phyloP scores from a whole-genome alignment of 306 rosid species.

The Trifolium fragiferum region DNA sequence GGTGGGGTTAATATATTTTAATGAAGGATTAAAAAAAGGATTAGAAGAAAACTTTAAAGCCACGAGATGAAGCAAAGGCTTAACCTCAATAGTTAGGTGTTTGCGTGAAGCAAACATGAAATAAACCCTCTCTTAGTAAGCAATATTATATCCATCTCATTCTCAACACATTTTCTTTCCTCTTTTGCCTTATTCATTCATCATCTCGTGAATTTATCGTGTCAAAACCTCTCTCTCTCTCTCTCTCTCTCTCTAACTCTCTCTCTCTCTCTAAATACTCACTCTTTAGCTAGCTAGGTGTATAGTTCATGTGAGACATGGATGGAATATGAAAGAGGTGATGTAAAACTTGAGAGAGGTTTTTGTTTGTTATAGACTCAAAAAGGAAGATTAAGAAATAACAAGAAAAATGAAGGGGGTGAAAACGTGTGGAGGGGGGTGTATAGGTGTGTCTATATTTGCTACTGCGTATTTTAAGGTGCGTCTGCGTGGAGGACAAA shows the following conservation, averaged over 20 bases:
- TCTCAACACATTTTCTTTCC: conserved; percentile 37
- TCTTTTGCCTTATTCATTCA: conserved; percentile 14
- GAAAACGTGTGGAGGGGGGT: conserved; percentile 60
- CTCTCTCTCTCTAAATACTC: not conserved
- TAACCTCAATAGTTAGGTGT: conserved; percentile 70
- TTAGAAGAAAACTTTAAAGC: conserved; percentile 74
- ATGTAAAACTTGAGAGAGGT: conserved; percentile 46
- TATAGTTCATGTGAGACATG: conserved; percentile 31
- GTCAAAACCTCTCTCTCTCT: too few relatives aligned
- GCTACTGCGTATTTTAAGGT: conserved; percentile 84
- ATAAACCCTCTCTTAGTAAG: conserved; percentile 50
- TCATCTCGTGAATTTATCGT: conserved; percentile 43
- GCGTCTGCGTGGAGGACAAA: conserved; percentile 96
- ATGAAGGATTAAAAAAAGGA: conserved; percentile 46
- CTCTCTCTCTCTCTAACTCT: too few relatives aligned
- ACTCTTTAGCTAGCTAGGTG: not conserved
- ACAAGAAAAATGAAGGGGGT: not conserved
- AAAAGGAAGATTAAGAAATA: conserved; percentile 5
- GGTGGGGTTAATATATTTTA: conserved; percentile 53
- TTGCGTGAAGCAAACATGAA: conserved; percentile 99
- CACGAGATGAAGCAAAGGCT: conserved; percentile 85
- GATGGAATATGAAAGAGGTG: conserved; percentile 29
- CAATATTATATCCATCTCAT: not conserved
- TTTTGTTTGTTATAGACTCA: conserved; percentile 38
- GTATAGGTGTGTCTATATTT: conserved; percentile 53